Percentiles rank a stretch among this genome's conserved stretches.
Evolutionary conservation across 1,284 basidiomycete genomes (phyloP).

Genomic region (Trametes pubescens): DNA sequence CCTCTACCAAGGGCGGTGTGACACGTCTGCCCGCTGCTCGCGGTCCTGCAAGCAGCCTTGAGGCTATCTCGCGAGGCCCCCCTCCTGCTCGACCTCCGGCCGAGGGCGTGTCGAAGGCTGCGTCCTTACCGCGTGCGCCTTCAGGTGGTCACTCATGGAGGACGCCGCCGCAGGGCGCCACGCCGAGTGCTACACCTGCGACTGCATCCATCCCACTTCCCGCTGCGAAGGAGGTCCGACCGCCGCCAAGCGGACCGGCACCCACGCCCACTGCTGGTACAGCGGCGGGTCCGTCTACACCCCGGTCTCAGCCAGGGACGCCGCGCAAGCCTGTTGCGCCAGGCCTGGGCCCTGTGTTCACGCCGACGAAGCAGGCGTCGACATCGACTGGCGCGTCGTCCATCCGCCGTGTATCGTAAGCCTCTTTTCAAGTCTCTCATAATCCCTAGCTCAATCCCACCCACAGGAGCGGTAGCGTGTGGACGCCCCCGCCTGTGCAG

Average conservation of each 20-base stretch:
- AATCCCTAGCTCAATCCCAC: background rate
- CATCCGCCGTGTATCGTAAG: slow-evolving; percentile 59
- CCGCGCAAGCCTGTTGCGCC: slow-evolving; percentile 38
- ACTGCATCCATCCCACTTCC: slow-evolving; percentile 6
- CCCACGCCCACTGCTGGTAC: slow-evolving; percentile 1
- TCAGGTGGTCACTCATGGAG: slow-evolving; percentile 34
- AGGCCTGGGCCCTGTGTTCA: slow-evolving; percentile 66
- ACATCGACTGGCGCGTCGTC: slow-evolving; percentile 42
- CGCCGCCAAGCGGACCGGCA: background rate
- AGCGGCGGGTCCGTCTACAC: slow-evolving; percentile 1
- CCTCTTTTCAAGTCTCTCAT: slow-evolving; percentile 20
- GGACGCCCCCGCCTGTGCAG: slow-evolving; percentile 61
- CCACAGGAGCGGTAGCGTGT: slow-evolving; percentile 56
- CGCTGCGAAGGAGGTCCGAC: slow-evolving; percentile 10
- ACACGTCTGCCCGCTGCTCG: slow-evolving; percentile 13
- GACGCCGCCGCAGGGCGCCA: slow-evolving; percentile 18
- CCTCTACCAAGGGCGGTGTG: slow-evolving; percentile 48
- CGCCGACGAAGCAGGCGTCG: slow-evolving; percentile 57
- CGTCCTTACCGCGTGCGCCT: slow-evolving; percentile 9
- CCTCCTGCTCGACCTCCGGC: slow-evolving; percentile 19
- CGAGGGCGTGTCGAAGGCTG: slow-evolving; percentile 13
- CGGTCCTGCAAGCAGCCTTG: slow-evolving; percentile 8
- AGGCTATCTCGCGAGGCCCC: slow-evolving; percentile 15
- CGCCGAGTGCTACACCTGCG: slow-evolving; percentile 17
- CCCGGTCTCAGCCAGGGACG: slow-evolving; percentile 25